A percentile compares a stretch with the other conserved stretches of the same genome.
These are phyloP conservation scores for Umbelopsis sp. DNA, from an alignment of 192 early-diverging fungal genomes.

Conservation along the genomic window DNA sequence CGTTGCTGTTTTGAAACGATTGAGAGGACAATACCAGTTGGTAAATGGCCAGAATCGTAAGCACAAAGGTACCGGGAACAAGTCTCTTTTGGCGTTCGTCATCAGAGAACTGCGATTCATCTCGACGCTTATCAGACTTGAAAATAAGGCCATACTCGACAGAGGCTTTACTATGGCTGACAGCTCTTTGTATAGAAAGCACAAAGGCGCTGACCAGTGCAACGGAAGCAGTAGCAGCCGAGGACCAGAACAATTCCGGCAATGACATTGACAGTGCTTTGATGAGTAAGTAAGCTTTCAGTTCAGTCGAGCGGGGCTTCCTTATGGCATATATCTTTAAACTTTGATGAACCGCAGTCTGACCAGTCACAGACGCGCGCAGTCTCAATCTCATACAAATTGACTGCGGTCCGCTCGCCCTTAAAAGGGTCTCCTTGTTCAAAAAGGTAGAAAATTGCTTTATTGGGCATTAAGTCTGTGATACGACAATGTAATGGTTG, in stretches of 20 bases:
- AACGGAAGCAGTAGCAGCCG: neutral
- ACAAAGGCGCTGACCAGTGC: neutral
- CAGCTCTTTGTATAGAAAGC: conserved; percentile 14
- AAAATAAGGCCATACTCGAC: conserved; percentile 14
- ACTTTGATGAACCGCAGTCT: conserved; percentile 2
- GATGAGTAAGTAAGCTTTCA: neutral
- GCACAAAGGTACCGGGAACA: neutral
- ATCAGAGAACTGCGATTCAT: conserved; percentile 20
- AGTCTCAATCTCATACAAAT: neutral
- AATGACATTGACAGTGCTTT: neutral
- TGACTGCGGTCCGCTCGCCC: neutral
- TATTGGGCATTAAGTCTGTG: neutral
- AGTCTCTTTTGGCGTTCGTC: conserved; percentile 17
- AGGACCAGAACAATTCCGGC: neutral
- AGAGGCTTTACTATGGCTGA: conserved; percentile 6
- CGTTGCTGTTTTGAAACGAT: neutral
- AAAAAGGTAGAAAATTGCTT: neutral
- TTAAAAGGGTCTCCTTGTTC: no score
- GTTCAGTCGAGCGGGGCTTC: no score
- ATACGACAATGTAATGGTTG: neutral
- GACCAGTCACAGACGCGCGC: neutral
- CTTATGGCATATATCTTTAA: no score
- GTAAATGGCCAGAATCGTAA: neutral
- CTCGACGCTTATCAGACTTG: conserved; percentile 15
- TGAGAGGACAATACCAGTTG: neutral